These are phyloP conservation scores for Amorphotheca resinae DNA, from an alignment of 495 filamentous ascomycete species.

Conservation along the genomic window DNA sequence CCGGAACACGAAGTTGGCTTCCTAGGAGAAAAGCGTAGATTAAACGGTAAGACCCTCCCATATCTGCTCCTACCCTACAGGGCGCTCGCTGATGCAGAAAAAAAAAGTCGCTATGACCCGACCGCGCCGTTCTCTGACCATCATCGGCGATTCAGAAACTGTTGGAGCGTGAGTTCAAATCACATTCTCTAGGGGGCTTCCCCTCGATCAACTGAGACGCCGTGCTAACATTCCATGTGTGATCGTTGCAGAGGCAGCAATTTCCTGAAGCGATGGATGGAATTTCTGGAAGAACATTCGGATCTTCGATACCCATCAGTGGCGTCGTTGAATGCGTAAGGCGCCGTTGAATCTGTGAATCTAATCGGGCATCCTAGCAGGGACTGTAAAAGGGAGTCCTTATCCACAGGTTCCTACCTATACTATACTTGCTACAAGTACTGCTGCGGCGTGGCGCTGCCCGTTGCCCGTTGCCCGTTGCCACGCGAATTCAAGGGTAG, in stretches of 20 bases:
- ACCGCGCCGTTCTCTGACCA: slow-evolving; percentile 75
- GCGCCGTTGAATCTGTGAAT: too few species aligned
- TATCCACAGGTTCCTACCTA: slow-evolving; percentile 2
- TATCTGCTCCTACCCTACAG: too few species aligned
- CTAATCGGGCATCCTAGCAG: not conserved
- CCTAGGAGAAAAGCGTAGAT: slow-evolving; percentile 76
- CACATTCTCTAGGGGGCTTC: not conserved
- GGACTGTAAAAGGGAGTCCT: not conserved
- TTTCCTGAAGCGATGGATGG: slow-evolving; percentile 85
- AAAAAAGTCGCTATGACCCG: slow-evolving; percentile 83
- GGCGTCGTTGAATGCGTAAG: slow-evolving; percentile 31
- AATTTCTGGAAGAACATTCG: slow-evolving; percentile 69
- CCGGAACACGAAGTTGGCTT: slow-evolving; percentile 80
- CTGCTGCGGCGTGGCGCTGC: not conserved
- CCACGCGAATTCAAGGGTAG: too few species aligned
- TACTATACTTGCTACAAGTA: slow-evolving; percentile 7
- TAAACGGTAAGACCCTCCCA: slow-evolving; percentile 80
- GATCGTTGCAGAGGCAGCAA: slow-evolving; percentile 48
- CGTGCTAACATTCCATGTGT: slow-evolving; percentile 14
- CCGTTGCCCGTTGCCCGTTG: slow-evolving; percentile 1
- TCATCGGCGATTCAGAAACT: slow-evolving; percentile 90
- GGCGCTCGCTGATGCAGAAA: slow-evolving; percentile 6
- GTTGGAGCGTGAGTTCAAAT: slow-evolving; percentile 18
- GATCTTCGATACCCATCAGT: slow-evolving; percentile 76
- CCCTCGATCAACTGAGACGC: slow-evolving; percentile 4